These are phyloP conservation scores for Suhomyces sp. DNA, from an alignment of 805 yeast genomes.

Conservation along the genomic window DNA sequence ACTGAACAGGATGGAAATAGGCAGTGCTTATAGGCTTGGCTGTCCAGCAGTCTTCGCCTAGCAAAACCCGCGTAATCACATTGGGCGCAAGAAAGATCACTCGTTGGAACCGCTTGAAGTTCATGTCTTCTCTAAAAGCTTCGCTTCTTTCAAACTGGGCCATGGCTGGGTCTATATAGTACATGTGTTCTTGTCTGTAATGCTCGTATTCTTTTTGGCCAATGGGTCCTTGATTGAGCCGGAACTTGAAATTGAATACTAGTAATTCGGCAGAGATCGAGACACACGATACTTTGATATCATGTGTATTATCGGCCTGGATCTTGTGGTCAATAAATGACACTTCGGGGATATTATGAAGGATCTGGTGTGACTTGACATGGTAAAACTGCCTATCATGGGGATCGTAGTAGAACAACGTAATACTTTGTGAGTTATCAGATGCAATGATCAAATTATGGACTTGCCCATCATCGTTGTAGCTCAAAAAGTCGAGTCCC, in stretches of 20 bases:
- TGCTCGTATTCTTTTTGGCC: constrained; percentile 12
- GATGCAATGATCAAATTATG: constrained; percentile 45
- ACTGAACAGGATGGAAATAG: constrained; percentile 48
- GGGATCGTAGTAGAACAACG: constrained; percentile 35
- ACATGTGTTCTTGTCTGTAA: constrained; percentile 9
- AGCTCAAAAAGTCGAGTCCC: constrained; percentile 51
- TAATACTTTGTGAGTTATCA: constrained; percentile 51
- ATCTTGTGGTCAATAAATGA: constrained; percentile 30
- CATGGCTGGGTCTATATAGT: constrained; percentile 28
- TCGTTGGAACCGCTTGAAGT: constrained; percentile 16
- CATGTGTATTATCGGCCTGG: constrained; percentile 17
- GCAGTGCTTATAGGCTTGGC: constrained; percentile 35
- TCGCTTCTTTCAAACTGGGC: constrained; percentile 15
- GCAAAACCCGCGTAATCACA: constrained; percentile 29
- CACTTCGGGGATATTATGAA: constrained; percentile 56
- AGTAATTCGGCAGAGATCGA: constrained; percentile 49
- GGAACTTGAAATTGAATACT: constrained; percentile 34
- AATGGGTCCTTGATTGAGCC: constrained; percentile 25
- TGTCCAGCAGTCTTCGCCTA: constrained; percentile 57
- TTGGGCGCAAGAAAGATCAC: constrained; percentile 22
- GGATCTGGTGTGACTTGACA: constrained; percentile 39
- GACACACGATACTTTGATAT: constrained; percentile 32
- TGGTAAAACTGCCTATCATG: constrained; percentile 25
- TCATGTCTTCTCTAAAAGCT: constrained; percentile 5
- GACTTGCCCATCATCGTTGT: constrained; percentile 11